phyloP scores from a whole-genome alignment of 176 grass and related monocot genomes.

The Paspalum notatum region DNA sequence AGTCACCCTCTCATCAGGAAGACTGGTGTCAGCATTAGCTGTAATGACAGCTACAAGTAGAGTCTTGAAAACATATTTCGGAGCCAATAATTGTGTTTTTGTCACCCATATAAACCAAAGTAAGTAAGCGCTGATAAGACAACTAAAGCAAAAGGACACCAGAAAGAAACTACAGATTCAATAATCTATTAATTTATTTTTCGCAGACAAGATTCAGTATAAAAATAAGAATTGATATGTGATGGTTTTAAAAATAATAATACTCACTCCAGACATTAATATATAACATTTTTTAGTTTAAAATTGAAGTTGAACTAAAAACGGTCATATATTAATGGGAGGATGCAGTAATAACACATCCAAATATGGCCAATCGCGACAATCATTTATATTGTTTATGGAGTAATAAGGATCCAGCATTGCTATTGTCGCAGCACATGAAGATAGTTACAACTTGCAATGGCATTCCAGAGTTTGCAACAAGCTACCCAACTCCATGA shows the following conservation, averaged over 20 bases:
- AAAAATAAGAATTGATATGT: too few relatives aligned
- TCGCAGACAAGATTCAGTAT: not conserved
- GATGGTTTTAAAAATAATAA: not conserved
- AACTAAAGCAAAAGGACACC: not conserved
- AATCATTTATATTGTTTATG: not conserved
- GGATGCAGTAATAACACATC: not conserved
- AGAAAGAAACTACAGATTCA: constrained; percentile 14
- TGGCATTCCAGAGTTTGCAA: constrained; percentile 19
- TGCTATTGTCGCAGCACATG: constrained; percentile 6
- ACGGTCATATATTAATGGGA: too few relatives aligned
- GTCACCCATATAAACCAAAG: constrained; percentile 66
- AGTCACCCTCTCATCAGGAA: constrained; percentile 86
- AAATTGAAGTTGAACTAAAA: too few relatives aligned
- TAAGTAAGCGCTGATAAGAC: constrained; percentile 9
- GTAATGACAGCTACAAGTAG: constrained; percentile 75
- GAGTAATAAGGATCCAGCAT: not conserved
- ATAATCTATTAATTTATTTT: constrained; percentile 38
- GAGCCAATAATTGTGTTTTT: constrained; percentile 95
- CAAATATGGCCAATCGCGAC: not conserved
- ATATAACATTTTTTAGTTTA: too few relatives aligned
- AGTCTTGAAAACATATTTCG: constrained; percentile 94
- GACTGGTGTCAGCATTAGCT: constrained; percentile 70
- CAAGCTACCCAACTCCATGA: not conserved
- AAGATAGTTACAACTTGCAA: not conserved
- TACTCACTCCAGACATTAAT: too few relatives aligned